phyloP scores from a whole-genome alignment of 2,329 filamentous ascomycete species.

The Curvularia verruculosa region DNA sequence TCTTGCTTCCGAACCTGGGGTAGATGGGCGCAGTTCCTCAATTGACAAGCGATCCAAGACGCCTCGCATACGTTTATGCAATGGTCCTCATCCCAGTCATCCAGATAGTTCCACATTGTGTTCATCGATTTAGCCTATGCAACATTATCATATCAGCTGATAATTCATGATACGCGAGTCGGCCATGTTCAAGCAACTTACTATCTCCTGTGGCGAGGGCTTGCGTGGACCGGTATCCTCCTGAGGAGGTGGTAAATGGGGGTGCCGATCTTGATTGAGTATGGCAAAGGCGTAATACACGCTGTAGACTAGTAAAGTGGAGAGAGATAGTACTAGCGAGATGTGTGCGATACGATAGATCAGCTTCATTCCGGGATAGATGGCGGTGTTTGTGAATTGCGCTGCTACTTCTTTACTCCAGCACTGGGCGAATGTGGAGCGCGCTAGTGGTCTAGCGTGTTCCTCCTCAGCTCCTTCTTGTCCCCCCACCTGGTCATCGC shows the following conservation, averaged over 20 bases:
- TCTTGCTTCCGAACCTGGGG: conserved; percentile 21
- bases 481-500: not conserved
- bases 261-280: conserved; percentile 1
- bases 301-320: conserved; percentile 8
- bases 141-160: not conserved
- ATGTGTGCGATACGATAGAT: conserved; percentile 9
- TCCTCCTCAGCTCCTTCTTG: not conserved
- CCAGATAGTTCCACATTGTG: conserved; percentile 22
- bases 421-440: conserved; percentile 6
- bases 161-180: not conserved
- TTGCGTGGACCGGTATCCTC: conserved; percentile 5
- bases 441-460: conserved; percentile 7
- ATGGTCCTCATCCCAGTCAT: conserved; percentile 22
- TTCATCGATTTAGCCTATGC: conserved; percentile 24
- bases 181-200: not conserved
- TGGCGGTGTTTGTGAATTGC: not conserved
- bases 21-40: conserved; percentile 18
- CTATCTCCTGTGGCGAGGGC: conserved; percentile 18
- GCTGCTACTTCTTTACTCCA: not conserved
- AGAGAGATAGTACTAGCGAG: conserved; percentile 8
- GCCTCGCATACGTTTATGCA: conserved; percentile 24
- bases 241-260: not conserved
- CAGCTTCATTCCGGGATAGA: conserved; percentile 5
- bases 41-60: conserved; percentile 22
- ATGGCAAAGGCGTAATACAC: conserved; percentile 16